These are phyloP conservation scores for Escovopsis weberi DNA, from an alignment of 2,329 filamentous ascomycete species.

Conservation along the genomic window DNA sequence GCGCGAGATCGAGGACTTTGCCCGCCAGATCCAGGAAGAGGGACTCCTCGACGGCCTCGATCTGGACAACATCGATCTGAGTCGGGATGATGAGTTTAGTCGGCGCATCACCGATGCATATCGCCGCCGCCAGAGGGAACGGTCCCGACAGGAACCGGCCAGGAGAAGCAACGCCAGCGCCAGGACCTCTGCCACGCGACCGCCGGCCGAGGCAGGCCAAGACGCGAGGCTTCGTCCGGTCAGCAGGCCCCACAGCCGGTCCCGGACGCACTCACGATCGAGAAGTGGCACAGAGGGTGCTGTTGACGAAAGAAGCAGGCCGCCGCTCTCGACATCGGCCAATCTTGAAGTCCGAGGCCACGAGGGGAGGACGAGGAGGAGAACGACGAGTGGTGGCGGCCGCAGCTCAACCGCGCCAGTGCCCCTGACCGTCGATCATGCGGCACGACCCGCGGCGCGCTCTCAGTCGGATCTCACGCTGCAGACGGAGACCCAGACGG, in stretches of 20 bases:
- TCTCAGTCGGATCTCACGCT: conserved; percentile 51
- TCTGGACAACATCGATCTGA: conserved; percentile 70
- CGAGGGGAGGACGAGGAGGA: conserved; percentile 23
- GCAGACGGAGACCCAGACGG: conserved; percentile 30
- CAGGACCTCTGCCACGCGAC: conserved; percentile 22
- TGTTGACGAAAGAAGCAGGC: conserved; percentile 34
- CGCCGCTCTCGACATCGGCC: conserved; percentile 23
- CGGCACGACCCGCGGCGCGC: conserved; percentile 36
- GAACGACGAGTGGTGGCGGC: conserved; percentile 39
- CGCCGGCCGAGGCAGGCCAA: conserved; percentile 8
- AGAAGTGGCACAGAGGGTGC: conserved; percentile 26
- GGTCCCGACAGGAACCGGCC: conserved; percentile 33
- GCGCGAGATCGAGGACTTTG: conserved; percentile 78
- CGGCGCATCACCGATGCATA: conserved; percentile 85
- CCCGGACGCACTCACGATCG: conserved; percentile 30
- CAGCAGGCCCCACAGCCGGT: conserved; percentile 16
- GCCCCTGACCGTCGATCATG: conserved; percentile 22
- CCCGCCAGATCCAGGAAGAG: conserved; percentile 77
- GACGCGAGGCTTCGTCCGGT: conserved; percentile 17
- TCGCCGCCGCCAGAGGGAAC: conserved; percentile 55
- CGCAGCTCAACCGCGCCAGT: conserved; percentile 39
- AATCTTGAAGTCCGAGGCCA: conserved; percentile 19
- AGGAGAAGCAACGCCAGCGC: conserved; percentile 27
- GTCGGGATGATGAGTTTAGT: conserved; percentile 78
- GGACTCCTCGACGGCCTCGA: conserved; percentile 80